Conservation (phyloP, 176 grass and related monocot species). For the Rhynchospora tenuis region DNA sequence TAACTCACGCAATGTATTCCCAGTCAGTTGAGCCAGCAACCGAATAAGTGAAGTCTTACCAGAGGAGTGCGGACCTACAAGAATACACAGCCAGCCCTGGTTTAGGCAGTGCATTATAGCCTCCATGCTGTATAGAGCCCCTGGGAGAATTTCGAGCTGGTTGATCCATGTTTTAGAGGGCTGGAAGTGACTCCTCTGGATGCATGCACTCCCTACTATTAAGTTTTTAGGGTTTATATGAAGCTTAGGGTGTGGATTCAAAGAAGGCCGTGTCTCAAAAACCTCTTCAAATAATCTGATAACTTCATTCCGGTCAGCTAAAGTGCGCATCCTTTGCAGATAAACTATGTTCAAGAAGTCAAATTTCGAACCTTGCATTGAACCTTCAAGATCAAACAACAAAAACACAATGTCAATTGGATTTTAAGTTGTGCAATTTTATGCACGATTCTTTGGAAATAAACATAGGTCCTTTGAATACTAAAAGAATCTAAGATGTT, state of each 20-base stretch:
- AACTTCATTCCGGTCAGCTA: constrained; percentile 66
- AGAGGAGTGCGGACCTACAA: constrained; percentile 77
- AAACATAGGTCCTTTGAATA: neutral
- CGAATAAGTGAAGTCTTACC: constrained; percentile 91
- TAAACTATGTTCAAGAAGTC: constrained; percentile 88
- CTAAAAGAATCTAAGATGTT: constrained; percentile 13
- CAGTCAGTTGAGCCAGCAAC: constrained; percentile 81
- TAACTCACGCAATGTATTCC: constrained; percentile 71
- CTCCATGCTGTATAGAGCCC: constrained; percentile 62
- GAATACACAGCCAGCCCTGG: constrained; percentile 82
- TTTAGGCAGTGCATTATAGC: constrained; percentile 71
- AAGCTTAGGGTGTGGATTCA: constrained; percentile 59
- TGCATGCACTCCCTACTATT: constrained; percentile 59
- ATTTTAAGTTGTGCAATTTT: neutral
- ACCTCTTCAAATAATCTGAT: constrained; percentile 69
- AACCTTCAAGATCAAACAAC: constrained; percentile 29
- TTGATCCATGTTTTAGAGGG: constrained; percentile 47
- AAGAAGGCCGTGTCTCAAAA: constrained; percentile 43
- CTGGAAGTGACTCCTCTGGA: constrained; percentile 55
- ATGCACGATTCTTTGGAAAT: neutral
- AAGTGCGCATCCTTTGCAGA: constrained; percentile 84
- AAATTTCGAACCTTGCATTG: constrained; percentile 30
- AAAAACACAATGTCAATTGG: neutral
- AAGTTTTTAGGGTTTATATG: constrained; percentile 58
- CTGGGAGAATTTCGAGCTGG: constrained; percentile 68